phyloP scores from a whole-genome alignment of 164 flowering plant species.

The Vitis rupestris region DNA sequence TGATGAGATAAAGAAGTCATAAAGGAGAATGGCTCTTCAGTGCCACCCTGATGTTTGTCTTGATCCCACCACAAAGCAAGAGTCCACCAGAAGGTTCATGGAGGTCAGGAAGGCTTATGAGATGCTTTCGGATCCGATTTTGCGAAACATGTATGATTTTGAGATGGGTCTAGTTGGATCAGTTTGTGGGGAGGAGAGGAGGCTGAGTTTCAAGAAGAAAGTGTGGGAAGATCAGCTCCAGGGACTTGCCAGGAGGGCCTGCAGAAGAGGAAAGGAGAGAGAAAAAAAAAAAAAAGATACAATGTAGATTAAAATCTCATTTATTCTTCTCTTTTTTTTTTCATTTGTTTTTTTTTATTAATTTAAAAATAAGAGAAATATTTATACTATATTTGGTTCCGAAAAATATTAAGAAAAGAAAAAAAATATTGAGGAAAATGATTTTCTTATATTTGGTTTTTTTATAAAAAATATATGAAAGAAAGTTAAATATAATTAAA shows the following conservation, averaged over 20 bases:
- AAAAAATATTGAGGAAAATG: no score
- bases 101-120: constrained; percentile 30
- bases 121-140: constrained; percentile 23
- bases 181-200: constrained; percentile 5
- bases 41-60: constrained; percentile 40
- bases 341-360: no score
- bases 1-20: constrained; percentile 38
- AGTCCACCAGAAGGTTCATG: constrained; percentile 26
- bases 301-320: no score
- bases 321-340: no score
- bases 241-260: constrained; percentile 6
- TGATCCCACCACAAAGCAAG: constrained; percentile 13
- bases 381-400: no score
- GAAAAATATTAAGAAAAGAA: no score
- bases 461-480: no score
- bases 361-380: no score
- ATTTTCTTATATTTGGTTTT: no score
- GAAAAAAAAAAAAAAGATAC: neutral
- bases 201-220: constrained; percentile 8
- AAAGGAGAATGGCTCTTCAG: constrained; percentile 29
- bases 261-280: constrained; percentile 8
- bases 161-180: constrained; percentile 17
- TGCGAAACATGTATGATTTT: constrained; percentile 17
- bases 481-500: no score
- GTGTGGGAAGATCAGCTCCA: constrained; percentile 40